Percentiles rank a stretch among this genome's conserved stretches.
phyloP scores from a whole-genome alignment of 805 yeast species.

The Tetrapisispora arboricola region DNA sequence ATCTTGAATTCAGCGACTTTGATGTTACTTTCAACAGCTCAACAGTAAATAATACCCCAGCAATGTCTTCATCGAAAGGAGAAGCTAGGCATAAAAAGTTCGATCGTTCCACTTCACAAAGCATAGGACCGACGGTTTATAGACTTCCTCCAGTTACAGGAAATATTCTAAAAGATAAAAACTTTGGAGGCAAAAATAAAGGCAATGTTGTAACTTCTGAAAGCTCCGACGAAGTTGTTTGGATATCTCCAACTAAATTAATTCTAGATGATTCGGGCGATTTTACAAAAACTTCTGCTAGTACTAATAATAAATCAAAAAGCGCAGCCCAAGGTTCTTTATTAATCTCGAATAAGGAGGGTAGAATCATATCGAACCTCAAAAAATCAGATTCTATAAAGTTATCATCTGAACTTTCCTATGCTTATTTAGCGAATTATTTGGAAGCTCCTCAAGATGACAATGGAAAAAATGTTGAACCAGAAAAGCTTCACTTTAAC shows the following conservation, averaged over 20 bases:
- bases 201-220: too few species aligned
- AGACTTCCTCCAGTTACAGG: neutral
- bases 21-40: constrained; percentile 23
- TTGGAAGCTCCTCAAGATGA: constrained; percentile 8
- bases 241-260: constrained; percentile 28
- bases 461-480: constrained; percentile 5
- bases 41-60: neutral
- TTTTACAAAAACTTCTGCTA: neutral
- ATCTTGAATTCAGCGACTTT: constrained; percentile 27
- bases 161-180: neutral
- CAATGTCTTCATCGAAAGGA: neutral
- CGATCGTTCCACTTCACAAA: neutral
- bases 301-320: neutral
- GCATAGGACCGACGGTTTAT: constrained; percentile 1
- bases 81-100: neutral
- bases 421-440: constrained; percentile 34
- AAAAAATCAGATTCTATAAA: neutral
- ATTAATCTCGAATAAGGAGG: neutral
- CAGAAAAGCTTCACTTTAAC: constrained; percentile 3
- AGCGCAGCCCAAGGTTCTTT: neutral
- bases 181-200: too few species aligned
- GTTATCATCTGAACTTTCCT: constrained; percentile 32
- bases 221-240: constrained; percentile 26
- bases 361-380: neutral
- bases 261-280: constrained; percentile 15